Evolutionary conservation across 192 early-diverging fungal genomes (phyloP), one percentile per base, ranked within the genome.

Genomic region (Martensiomyces pterosporus): DNA sequence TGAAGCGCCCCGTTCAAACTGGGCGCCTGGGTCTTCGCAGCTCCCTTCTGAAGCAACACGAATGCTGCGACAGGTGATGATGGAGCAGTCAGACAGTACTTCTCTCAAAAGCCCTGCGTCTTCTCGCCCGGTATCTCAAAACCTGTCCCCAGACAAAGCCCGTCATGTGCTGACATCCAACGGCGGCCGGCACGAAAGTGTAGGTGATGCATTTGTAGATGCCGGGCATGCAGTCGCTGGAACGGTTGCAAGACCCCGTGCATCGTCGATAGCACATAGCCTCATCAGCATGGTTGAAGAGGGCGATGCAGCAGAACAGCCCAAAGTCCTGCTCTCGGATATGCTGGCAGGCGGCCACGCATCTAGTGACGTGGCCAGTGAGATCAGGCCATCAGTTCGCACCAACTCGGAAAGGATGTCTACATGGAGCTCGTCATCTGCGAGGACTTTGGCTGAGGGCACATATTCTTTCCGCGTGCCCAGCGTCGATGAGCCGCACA

Each of bases 361-460:
- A n/a, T n/a, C n/a, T n/a, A 15, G 55, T 37, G 48, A 54, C 21
- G 37, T 52, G 39, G 32, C 26, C 14, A 32, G 52, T 18, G 43
- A 57, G 38, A 38, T 33, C 19, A 41, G 39, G 42, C 45, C 49
- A 12, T 57, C 46, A 52, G 34, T 29, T 6, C 42, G 57, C 16
- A 50, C 37, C 32, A 67, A 60, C 48, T 51, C 63, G 0, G 69
- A 60, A 39, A 53, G 70, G 12, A 61, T 74, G 70, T 74, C 70
- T 24, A 74, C 70, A 12, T 74, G 70, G 70, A 74, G 70, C 43
- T 52, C 70, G 1, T 74, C 70, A 4, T 74, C 70, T 4, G 64
- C 54, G 0, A 49, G 55, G 21, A 74, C 70, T 9, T 47, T 74
- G 8, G 44, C 70, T 2, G 65, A 67, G 17, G 58, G 53, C 17